phyloP scores from a whole-genome alignment of 768 basidiomycete species.

The Clavulina sp. region DNA sequence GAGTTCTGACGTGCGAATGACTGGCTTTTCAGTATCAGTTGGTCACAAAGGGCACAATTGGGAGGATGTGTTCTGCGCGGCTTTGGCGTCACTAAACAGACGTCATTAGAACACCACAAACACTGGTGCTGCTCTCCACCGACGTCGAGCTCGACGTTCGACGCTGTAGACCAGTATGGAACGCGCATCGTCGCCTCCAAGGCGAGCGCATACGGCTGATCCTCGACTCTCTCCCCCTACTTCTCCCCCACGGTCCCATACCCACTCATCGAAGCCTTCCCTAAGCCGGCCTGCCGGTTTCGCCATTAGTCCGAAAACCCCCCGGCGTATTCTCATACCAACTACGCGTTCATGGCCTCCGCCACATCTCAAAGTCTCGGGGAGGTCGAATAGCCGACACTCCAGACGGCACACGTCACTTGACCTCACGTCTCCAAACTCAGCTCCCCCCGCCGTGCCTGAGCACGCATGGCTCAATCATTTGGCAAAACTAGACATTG shows the following conservation, averaged over 20 bases:
- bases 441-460: neutral
- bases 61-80: too few species aligned
- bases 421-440: neutral
- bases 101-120: too few species aligned
- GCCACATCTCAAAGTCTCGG: neutral
- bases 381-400: conserved; percentile 1
- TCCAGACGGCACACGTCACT: conserved; percentile 1
- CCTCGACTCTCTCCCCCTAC: neutral
- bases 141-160: too few species aligned
- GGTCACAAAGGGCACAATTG: too few species aligned
- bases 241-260: too few species aligned
- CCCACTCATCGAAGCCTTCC: too few species aligned
- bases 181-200: neutral
- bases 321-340: conserved; percentile 9
- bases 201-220: neutral
- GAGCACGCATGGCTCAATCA: conserved; percentile 25
- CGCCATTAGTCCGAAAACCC: conserved; percentile 5
- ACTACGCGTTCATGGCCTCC: conserved; percentile 3
- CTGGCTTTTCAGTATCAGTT: too few species aligned
- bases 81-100: too few species aligned
- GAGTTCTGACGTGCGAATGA: too few species aligned
- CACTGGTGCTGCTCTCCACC: too few species aligned
- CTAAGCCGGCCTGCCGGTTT: too few species aligned
- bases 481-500: conserved; percentile 32
- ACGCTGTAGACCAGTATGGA: too few species aligned